These are phyloP conservation scores for Jaapia argillacea DNA, from an alignment of 768 basidiomycete species.

Conservation along the genomic window DNA sequence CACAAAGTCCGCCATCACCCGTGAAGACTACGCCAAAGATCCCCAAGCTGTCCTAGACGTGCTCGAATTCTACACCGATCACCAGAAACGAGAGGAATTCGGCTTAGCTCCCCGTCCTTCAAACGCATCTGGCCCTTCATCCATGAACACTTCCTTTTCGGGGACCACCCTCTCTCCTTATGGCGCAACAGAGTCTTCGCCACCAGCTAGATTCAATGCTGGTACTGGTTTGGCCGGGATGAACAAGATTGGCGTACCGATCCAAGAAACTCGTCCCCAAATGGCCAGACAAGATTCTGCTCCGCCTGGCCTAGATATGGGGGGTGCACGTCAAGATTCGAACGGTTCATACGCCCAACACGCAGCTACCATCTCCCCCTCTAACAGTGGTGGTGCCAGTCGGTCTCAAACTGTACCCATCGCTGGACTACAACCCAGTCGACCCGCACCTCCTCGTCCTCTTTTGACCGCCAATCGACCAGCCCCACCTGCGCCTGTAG, in stretches of 20 bases:
- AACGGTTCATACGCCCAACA: slow-evolving; percentile 50
- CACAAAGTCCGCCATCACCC: slow-evolving; percentile 94
- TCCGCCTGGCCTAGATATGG: slow-evolving; percentile 25
- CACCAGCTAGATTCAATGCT: slow-evolving; percentile 78
- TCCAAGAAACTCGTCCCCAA: slow-evolving; percentile 23
- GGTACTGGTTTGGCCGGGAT: slow-evolving; percentile 82
- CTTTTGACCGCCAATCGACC: slow-evolving; percentile 44
- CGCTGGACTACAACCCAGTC: slow-evolving; percentile 37
- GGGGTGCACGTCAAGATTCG: too few relatives aligned
- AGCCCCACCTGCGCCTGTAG: slow-evolving; percentile 38
- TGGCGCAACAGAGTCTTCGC: slow-evolving; percentile 14
- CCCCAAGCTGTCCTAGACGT: slow-evolving; percentile 97
- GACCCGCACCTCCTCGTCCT: slow-evolving; percentile 66
- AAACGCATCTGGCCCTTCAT: slow-evolving; percentile 11
- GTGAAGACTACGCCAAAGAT: slow-evolving; percentile 94
- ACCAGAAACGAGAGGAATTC: slow-evolving; percentile 85
- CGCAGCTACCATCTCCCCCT: slow-evolving; percentile 29
- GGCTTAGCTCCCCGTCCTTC: slow-evolving; percentile 22
- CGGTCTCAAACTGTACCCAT: slow-evolving; percentile 19
- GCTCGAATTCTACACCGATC: slow-evolving; percentile 96
- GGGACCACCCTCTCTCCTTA: slow-evolving; percentile 27
- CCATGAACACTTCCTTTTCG: slow-evolving; percentile 10
- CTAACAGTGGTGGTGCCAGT: slow-evolving; percentile 13
- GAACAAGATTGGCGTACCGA: slow-evolving; percentile 30
- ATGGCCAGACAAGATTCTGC: slow-evolving; percentile 38